phyloP scores from a whole-genome alignment of 768 basidiomycete species.

The Amanita rubescens region DNA sequence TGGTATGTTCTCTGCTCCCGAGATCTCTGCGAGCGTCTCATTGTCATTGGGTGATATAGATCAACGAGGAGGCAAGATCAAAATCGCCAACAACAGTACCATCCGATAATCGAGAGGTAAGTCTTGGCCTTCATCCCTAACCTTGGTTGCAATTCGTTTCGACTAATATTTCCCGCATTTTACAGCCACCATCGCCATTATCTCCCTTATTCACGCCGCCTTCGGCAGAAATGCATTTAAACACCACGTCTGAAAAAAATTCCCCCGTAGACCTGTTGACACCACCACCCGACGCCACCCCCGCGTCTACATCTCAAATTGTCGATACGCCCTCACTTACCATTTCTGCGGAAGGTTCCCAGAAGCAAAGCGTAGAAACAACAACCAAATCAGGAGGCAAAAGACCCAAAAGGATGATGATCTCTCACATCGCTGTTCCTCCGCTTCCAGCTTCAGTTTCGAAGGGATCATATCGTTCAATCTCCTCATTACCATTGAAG shows the following conservation, averaged over 20 bases:
- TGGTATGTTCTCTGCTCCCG: conserved; percentile 9
- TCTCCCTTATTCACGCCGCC: conserved; percentile 14
- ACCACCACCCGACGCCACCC: background rate
- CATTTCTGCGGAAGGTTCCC: background rate
- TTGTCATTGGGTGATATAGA: background rate
- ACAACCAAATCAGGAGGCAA: background rate
- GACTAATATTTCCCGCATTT: background rate
- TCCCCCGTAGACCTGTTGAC: background rate
- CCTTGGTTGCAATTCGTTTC: background rate
- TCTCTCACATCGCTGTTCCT: conserved; percentile 20
- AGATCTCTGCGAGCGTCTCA: background rate
- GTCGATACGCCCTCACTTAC: background rate
- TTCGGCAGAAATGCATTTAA: background rate
- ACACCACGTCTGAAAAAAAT: too few relatives aligned
- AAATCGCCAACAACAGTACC: background rate
- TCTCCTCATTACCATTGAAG: conserved; percentile 5
- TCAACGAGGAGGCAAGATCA: conserved; percentile 5
- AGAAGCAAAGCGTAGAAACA: background rate
- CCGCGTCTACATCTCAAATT: background rate
- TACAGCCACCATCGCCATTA: background rate
- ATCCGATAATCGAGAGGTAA: background rate
- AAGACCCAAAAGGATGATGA: conserved; percentile 3
- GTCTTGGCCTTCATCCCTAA: background rate
- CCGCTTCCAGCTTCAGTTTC: conserved; percentile 11
- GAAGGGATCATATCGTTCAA: conserved; percentile 12